phyloP scores from a whole-genome alignment of 345 rosid genomes.

The Eucalyptus polybractea region DNA sequence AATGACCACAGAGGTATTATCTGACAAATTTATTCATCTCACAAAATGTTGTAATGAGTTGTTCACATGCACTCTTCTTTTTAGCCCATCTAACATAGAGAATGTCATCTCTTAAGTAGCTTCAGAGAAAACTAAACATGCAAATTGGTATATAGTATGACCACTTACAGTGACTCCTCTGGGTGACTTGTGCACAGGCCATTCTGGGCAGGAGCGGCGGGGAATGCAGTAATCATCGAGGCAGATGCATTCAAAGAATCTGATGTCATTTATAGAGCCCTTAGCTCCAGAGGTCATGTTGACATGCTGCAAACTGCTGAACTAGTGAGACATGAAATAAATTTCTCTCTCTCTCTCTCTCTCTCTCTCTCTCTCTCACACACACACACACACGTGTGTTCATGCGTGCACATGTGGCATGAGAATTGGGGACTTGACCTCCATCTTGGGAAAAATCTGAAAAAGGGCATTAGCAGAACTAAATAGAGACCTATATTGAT shows the following conservation, averaged over 20 bases:
- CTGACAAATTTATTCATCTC: background rate
- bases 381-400: background rate
- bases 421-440: background rate
- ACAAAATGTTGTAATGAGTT: background rate
- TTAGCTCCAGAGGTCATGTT: conserved; percentile 76
- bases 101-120: background rate
- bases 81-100: background rate
- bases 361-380: background rate
- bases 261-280: conserved; percentile 84
- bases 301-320: conserved; percentile 91
- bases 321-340: conserved; percentile 27
- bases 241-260: conserved; percentile 96
- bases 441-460: background rate
- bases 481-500: background rate
- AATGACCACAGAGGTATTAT: background rate
- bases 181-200: conserved; percentile 28
- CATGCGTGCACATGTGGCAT: background rate
- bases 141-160: background rate
- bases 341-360: background rate
- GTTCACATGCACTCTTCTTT: background rate
- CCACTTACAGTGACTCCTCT: background rate
- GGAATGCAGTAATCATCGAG: conserved; percentile 72
- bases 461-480: background rate
- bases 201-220: conserved; percentile 75
- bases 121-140: background rate